A percentile compares a stretch with the other conserved stretches of the same genome.
Conservation (phyloP, 352 stramenopile species). For the Pythium sukuiense region DNA sequence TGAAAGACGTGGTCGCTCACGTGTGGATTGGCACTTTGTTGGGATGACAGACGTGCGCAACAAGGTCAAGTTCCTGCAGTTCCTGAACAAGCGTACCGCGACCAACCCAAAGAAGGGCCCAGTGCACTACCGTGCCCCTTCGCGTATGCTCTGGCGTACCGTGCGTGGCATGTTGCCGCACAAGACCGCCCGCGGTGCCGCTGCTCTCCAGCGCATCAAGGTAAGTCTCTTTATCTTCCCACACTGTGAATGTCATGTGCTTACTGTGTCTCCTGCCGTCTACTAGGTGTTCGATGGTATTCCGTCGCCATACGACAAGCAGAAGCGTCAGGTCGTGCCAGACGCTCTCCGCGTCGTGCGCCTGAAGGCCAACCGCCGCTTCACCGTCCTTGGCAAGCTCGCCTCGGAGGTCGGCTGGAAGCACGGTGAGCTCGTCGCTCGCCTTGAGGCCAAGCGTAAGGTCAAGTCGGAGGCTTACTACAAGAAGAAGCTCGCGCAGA, state of each 20-base stretch:
- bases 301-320: slow-evolving; percentile 97
- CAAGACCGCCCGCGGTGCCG: slow-evolving; percentile 96
- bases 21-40: slow-evolving; percentile 23
- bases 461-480: slow-evolving; percentile 97
- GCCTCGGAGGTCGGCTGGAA: slow-evolving; percentile 97
- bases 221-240: slow-evolving; percentile 28
- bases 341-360: slow-evolving; percentile 94
- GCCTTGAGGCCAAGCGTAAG: slow-evolving; percentile 93
- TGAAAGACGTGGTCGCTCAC: slow-evolving; percentile 9
- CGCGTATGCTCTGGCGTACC: slow-evolving; percentile 91
- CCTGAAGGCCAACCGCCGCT: slow-evolving; percentile 94
- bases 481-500: slow-evolving; percentile 94
- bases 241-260: background rate
- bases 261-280: background rate
- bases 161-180: slow-evolving; percentile 99
- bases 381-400: slow-evolving; percentile 95
- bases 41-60: slow-evolving; percentile 89
- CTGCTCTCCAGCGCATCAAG: slow-evolving; percentile 95
- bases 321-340: slow-evolving; percentile 98
- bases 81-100: slow-evolving; percentile 98
- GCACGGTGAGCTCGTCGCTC: slow-evolving; percentile 93
- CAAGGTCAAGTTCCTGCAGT: slow-evolving; percentile 98
- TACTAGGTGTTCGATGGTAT: slow-evolving; percentile 98
- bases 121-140: slow-evolving; percentile 97
- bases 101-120: slow-evolving; percentile 98